These are phyloP conservation scores for Solidago caesia DNA, from an alignment of 129 eudicot genomes.

Conservation along the genomic window DNA sequence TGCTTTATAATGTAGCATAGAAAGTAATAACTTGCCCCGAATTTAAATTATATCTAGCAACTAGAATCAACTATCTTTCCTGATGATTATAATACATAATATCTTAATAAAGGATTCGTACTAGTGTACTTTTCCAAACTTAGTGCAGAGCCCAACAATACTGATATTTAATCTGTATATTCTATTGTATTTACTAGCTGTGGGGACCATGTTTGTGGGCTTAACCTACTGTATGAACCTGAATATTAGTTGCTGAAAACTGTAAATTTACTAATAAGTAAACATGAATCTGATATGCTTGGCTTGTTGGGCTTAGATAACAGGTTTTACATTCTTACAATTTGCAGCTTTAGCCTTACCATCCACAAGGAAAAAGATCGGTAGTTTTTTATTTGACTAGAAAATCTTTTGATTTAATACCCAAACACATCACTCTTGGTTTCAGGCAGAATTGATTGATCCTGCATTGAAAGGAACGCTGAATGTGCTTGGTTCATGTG, in stretches of 20 bases:
- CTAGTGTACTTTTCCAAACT: too few relatives aligned
- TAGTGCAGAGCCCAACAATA: too few relatives aligned
- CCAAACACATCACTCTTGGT: not conserved
- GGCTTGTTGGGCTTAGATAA: constrained; percentile 1
- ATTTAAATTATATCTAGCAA: too few relatives aligned
- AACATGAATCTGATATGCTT: not conserved
- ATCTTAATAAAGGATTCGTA: too few relatives aligned
- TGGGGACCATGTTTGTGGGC: not conserved
- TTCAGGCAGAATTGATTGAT: constrained; percentile 69
- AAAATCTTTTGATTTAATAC: not conserved
- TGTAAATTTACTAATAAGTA: not conserved
- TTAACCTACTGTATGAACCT: not conserved
- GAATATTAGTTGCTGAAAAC: not conserved
- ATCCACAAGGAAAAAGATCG: not conserved
- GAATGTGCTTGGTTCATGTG: constrained; percentile 74
- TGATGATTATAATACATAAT: too few relatives aligned
- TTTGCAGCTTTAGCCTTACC: not conserved
- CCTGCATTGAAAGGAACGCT: constrained; percentile 94
- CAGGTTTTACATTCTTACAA: not conserved
- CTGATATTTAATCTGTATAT: too few relatives aligned
- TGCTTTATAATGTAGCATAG: too few relatives aligned
- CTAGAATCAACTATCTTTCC: too few relatives aligned
- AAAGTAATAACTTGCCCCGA: too few relatives aligned
- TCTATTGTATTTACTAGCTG: not conserved
- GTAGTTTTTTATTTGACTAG: not conserved